phyloP scores from a whole-genome alignment of 202 grass and related monocot species.

The Dendrocalamus latiflorus region DNA sequence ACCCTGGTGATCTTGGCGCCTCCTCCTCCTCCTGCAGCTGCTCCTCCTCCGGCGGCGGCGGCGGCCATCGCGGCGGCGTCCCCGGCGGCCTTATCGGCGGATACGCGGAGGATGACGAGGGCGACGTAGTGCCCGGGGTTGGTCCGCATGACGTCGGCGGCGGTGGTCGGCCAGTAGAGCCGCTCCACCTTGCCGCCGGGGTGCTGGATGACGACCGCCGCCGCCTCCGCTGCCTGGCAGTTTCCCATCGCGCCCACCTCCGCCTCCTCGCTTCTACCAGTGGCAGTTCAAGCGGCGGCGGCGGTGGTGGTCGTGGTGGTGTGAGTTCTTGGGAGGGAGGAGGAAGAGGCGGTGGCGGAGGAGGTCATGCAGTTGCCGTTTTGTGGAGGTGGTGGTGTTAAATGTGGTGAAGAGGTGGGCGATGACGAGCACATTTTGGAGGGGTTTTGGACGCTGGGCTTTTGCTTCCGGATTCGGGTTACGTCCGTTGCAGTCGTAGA shows the following conservation, averaged over 20 bases:
- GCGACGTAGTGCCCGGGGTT: constrained; percentile 94
- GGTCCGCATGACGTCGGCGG: constrained; percentile 69
- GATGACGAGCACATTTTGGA: neutral
- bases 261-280: neutral
- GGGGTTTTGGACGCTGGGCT: too few species aligned
- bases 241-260: constrained; percentile 60
- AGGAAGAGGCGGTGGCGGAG: neutral
- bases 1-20: constrained; percentile 65
- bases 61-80: neutral
- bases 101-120: constrained; percentile 69
- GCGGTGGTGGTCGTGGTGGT: neutral
- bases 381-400: constrained; percentile 37
- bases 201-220: constrained; percentile 76
- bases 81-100: constrained; percentile 12
- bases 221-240: constrained; percentile 92
- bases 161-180: constrained; percentile 73
- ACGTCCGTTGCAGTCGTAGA: too few species aligned
- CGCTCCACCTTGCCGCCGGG: constrained; percentile 87
- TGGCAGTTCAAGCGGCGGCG: neutral
- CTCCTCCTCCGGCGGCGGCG: neutral
- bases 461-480: too few species aligned
- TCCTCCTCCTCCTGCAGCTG: neutral
- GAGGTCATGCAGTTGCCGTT: constrained; percentile 38
- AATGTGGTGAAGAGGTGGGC: constrained; percentile 11
- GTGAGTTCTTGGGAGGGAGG: neutral